A percentile compares a stretch with the other conserved stretches of the same genome.
Evolutionary conservation across 169 alveolate genomes (phyloP).

Genomic region (Cryptosporidium ubiquitum): DNA sequence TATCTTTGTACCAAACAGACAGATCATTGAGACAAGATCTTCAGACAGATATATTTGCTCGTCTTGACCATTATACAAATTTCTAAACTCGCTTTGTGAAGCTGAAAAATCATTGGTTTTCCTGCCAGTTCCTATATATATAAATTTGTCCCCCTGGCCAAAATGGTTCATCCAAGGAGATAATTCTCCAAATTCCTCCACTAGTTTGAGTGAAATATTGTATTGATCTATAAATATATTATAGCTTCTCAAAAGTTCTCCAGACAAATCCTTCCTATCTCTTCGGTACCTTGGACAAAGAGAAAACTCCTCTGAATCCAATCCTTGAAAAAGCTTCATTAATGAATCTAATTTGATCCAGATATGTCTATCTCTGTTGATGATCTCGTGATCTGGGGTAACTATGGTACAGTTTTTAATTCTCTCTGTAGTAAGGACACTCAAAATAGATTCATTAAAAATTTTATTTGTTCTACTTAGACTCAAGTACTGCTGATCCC

Average conservation of each 20-base stretch:
- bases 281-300: conserved; percentile 3
- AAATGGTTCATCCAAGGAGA: conserved; percentile 58
- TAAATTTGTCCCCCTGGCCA: conserved; percentile 27
- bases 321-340: conserved; percentile 49
- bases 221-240: neutral
- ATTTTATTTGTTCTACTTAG: conserved; percentile 14
- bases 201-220: neutral
- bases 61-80: neutral
- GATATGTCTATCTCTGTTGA: neutral
- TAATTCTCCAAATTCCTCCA: conserved; percentile 10
- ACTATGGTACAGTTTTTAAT: conserved; percentile 10
- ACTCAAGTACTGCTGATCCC: conserved; percentile 67
- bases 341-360: conserved; percentile 26
- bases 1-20: conserved; percentile 35
- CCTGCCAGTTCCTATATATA: neutral
- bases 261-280: neutral
- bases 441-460: conserved; percentile 39
- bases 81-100: neutral
- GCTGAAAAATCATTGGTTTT: neutral
- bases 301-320: conserved; percentile 37
- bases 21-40: conserved; percentile 5
- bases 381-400: neutral
- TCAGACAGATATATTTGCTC: conserved; percentile 9
- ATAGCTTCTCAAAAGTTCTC: conserved; percentile 4
- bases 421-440: conserved; percentile 62